phyloP scores from a whole-genome alignment of 345 rosid genomes.

The Salix purpurea region DNA sequence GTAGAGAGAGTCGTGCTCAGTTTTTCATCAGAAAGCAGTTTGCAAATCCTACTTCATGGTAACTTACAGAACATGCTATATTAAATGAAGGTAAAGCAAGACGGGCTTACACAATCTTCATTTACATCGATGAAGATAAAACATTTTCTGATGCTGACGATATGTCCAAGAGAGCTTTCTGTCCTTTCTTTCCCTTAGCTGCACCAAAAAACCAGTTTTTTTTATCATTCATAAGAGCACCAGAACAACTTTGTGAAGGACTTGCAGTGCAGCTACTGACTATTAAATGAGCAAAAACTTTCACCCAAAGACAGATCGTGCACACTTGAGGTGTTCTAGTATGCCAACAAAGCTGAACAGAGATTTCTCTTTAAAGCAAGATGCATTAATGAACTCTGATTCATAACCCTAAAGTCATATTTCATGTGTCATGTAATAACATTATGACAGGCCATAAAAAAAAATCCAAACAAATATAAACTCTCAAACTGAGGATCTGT shows the following conservation, averaged over 20 bases:
- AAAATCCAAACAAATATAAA: too few relatives aligned
- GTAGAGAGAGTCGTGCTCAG: too few relatives aligned
- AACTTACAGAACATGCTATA: not conserved
- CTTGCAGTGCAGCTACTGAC: not conserved
- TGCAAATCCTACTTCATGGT: not conserved
- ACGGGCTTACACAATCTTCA: conserved; percentile 34
- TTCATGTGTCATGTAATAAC: not conserved
- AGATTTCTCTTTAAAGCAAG: not conserved
- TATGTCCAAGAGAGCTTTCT: conserved; percentile 5
- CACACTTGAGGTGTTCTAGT: not conserved
- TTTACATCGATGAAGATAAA: conserved; percentile 3
- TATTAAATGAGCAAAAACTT: too few relatives aligned
- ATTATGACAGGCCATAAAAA: not conserved
- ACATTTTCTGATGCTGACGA: conserved; percentile 20
- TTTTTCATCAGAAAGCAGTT: too few relatives aligned
- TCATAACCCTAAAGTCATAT: not conserved
- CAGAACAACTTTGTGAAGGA: not conserved
- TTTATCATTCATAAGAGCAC: not conserved
- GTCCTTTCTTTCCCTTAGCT: conserved; percentile 34
- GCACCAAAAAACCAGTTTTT: conserved; percentile 9
- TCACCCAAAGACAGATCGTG: too few relatives aligned
- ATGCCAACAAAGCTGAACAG: not conserved
- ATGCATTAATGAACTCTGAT: not conserved
- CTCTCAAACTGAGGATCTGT: too few relatives aligned
- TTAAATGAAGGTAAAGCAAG: not conserved